Percentiles rank a stretch among this genome's conserved stretches.
phyloP scores from a whole-genome alignment of 2,329 filamentous ascomycete species.

The Hyphodiscus sp. region DNA sequence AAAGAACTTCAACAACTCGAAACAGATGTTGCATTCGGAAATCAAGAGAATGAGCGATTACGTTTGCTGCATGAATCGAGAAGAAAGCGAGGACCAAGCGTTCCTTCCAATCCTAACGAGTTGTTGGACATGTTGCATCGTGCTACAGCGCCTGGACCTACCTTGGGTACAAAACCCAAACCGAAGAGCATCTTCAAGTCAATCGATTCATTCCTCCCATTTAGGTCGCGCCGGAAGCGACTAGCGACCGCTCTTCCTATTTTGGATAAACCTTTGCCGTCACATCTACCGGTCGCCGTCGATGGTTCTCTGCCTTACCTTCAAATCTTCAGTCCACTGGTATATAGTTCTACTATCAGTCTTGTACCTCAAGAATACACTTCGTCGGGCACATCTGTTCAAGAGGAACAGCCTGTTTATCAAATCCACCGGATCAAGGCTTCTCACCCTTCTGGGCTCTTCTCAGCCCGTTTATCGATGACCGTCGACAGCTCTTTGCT shows the following conservation, averaged over 20 bases:
- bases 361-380: slow-evolving; percentile 33
- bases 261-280: slow-evolving; percentile 40
- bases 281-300: slow-evolving; percentile 58
- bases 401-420: slow-evolving; percentile 29
- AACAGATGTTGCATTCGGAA: slow-evolving; percentile 50
- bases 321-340: slow-evolving; percentile 63
- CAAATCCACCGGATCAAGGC: slow-evolving; percentile 51
- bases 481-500: slow-evolving; percentile 48
- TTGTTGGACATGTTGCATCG: slow-evolving; percentile 23
- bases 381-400: slow-evolving; percentile 17
- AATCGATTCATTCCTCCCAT: slow-evolving; percentile 28
- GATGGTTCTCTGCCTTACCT: slow-evolving; percentile 63
- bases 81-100: slow-evolving; percentile 32
- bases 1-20: slow-evolving; percentile 51
- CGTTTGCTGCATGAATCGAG: slow-evolving; percentile 35
- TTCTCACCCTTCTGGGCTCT: slow-evolving; percentile 43
- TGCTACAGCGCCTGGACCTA: slow-evolving; percentile 14
- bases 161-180: slow-evolving; percentile 10
- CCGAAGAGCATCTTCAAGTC: slow-evolving; percentile 26
- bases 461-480: slow-evolving; percentile 52
- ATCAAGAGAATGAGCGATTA: slow-evolving; percentile 52
- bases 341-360: slow-evolving; percentile 49
- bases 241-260: slow-evolving; percentile 28
- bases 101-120: slow-evolving; percentile 35
- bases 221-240: slow-evolving; percentile 18